phyloP scores from a whole-genome alignment of 192 early-diverging fungal genomes.

The Dimargaris cristalligena region DNA sequence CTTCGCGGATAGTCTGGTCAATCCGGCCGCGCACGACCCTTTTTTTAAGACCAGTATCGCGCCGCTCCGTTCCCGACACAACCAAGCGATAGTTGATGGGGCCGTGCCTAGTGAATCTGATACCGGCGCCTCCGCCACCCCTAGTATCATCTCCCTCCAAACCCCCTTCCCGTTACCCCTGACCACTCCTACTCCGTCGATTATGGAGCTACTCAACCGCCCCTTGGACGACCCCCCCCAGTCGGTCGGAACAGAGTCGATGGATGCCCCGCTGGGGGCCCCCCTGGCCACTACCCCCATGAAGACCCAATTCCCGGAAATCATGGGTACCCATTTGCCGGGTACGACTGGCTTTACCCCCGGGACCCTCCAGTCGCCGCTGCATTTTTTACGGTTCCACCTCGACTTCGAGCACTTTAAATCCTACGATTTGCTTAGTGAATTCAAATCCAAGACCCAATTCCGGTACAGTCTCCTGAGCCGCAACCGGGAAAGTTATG shows the following conservation, averaged over 20 bases:
- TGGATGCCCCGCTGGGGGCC: neutral
- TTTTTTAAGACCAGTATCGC: neutral
- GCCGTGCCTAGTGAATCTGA: neutral
- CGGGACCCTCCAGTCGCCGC: neutral
- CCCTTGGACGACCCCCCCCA: neutral
- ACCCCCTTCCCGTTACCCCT: neutral
- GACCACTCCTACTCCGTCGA: neutral
- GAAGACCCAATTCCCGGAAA: neutral
- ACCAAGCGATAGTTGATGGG: neutral
- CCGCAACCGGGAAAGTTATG: neutral
- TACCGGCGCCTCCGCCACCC: neutral
- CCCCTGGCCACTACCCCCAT: neutral
- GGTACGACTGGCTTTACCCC: too few relatives aligned
- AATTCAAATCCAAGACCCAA: constrained; percentile 6
- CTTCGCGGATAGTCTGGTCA: neutral
- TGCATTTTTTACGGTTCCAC: constrained; percentile 4
- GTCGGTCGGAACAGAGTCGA: neutral
- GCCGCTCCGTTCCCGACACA: neutral
- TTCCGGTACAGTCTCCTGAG: neutral
- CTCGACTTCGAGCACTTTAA: constrained; percentile 4
- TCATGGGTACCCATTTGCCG: too few relatives aligned
- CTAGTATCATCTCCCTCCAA: neutral
- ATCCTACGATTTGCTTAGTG: constrained; percentile 5
- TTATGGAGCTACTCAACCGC: neutral
- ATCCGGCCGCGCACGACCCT: neutral